Evolutionary conservation across 441 rosid species (phyloP), one percentile per base, ranked within the genome.

Genomic region (Biscutella laevigata): DNA sequence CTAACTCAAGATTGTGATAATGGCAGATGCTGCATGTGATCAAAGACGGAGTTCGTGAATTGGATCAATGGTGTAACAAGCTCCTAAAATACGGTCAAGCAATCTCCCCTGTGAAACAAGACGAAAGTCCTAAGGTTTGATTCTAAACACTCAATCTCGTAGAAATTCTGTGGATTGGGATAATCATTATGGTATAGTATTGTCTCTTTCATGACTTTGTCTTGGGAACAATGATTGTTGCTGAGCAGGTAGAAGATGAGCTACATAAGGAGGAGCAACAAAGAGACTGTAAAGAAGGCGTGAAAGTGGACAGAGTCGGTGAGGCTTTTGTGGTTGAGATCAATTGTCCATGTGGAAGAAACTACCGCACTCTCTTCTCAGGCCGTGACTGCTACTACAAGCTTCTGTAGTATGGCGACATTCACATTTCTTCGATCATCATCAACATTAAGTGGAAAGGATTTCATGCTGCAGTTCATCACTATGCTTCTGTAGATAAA

Each of bases 331-430:
- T 66, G 41, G 62, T 66, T 45, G 71, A 59, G 57, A 66, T 66
- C 12, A 66, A 53, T 32, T 66, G 71, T 59, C 66, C 71, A 0
- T 66, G 71, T 33, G 66, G 71, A 13, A 59, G 51, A 46, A 59
- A 53, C 61, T 66, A 66, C 44, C 9, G 46, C 29, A 59, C 66
- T 26, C 66, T 66, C 40, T 66, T 66, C 71, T 66, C 71, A n/a
- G 71, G 71, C 37, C 66, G 71, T 33, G 71, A 66, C 53, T 66
- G 71, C 66, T 66, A 66, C 52, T 66, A 66, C 52, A 66, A 66
- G 57, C 66, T 66, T 57, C 21, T 66, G 57, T 66, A 66, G 25
- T 3, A 14, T 38, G 40, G 29, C 32, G 11, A 21, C 27, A 29
- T 28, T 45, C 43, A 16, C 52, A 52, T 45, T 21, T n/a, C 32